phyloP scores from a whole-genome alignment of 352 stramenopile genomes.

The Phytophthora fragariaefolia region DNA sequence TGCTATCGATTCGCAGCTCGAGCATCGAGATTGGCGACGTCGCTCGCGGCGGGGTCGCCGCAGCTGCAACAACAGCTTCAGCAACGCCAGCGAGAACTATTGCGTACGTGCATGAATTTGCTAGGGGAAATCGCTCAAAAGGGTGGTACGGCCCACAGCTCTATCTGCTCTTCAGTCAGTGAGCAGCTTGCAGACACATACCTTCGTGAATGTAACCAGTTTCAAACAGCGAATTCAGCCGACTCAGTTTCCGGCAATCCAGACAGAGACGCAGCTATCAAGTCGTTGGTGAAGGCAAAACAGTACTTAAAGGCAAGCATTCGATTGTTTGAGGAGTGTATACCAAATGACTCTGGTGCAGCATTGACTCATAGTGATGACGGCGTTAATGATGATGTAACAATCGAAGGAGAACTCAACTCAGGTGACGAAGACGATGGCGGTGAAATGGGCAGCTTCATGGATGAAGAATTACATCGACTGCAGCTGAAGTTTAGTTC shows the following conservation, averaged over 20 bases:
- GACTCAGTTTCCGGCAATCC: slow-evolving; percentile 11
- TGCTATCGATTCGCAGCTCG: slow-evolving; percentile 87
- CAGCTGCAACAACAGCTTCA: slow-evolving; percentile 70
- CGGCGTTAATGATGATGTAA: slow-evolving; percentile 20
- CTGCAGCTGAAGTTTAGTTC: slow-evolving; percentile 83
- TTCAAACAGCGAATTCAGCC: slow-evolving; percentile 29
- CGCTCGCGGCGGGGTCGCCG: slow-evolving; percentile 59
- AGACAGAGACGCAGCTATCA: slow-evolving; percentile 32
- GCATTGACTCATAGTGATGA: slow-evolving; percentile 42
- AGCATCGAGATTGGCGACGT: slow-evolving; percentile 68
- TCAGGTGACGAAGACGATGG: slow-evolving; percentile 39
- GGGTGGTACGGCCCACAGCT: slow-evolving; percentile 66
- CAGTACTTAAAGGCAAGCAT: slow-evolving; percentile 76
- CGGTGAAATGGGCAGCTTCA: slow-evolving; percentile 67
- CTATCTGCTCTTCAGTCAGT: slow-evolving; percentile 81
- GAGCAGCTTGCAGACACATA: slow-evolving; percentile 88
- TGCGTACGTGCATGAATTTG: slow-evolving; percentile 79
- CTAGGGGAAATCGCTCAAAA: slow-evolving; percentile 73
- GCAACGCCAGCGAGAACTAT: slow-evolving; percentile 75
- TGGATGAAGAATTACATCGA: slow-evolving; percentile 77
- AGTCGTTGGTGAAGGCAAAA: slow-evolving; percentile 61
- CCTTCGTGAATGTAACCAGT: slow-evolving; percentile 59
- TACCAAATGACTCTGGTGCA: slow-evolving; percentile 39
- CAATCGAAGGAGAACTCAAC: slow-evolving; percentile 25
- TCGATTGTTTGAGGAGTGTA: slow-evolving; percentile 72